Evolutionary conservation across 1,284 basidiomycete species (phyloP).

Genomic region (Sanghuangporus baumii): DNA sequence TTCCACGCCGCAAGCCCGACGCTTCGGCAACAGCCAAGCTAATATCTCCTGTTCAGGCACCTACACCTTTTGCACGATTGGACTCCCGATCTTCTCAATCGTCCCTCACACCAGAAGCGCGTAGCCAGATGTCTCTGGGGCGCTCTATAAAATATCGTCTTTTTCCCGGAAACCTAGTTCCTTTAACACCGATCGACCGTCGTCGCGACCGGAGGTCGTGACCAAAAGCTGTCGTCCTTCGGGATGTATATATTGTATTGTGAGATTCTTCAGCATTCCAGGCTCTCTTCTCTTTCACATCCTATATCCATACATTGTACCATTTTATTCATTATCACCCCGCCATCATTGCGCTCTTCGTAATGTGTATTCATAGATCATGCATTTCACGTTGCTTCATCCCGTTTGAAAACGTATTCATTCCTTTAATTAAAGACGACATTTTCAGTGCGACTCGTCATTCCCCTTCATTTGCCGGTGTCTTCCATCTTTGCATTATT

Average conservation of each 20-base stretch:
- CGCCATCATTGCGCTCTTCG: not conserved
- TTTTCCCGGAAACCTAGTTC: constrained; percentile 13
- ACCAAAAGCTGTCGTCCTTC: not conserved
- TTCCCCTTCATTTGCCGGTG: not conserved
- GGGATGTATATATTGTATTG: not conserved
- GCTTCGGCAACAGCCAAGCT: not conserved
- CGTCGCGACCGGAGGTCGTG: not conserved
- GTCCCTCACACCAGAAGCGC: not conserved
- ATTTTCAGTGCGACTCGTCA: not conserved
- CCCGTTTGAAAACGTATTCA: not conserved
- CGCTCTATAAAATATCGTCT: constrained; percentile 11
- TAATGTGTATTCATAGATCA: constrained; percentile 3
- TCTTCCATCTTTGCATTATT: not conserved
- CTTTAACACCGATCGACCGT: constrained; percentile 5
- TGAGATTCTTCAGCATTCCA: not conserved
- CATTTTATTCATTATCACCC: not conserved
- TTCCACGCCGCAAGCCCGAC: not conserved
- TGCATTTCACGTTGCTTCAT: not conserved
- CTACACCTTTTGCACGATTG: not conserved
- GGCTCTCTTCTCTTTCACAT: not conserved
- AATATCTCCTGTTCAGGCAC: not conserved
- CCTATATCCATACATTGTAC: not conserved
- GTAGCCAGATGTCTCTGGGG: not conserved
- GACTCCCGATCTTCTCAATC: not conserved
- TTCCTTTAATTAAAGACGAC: not conserved